Evolutionary conservation across 768 basidiomycete genomes (phyloP), one percentile per base, ranked within the genome.

Genomic region (Mycena albidolilacea): DNA sequence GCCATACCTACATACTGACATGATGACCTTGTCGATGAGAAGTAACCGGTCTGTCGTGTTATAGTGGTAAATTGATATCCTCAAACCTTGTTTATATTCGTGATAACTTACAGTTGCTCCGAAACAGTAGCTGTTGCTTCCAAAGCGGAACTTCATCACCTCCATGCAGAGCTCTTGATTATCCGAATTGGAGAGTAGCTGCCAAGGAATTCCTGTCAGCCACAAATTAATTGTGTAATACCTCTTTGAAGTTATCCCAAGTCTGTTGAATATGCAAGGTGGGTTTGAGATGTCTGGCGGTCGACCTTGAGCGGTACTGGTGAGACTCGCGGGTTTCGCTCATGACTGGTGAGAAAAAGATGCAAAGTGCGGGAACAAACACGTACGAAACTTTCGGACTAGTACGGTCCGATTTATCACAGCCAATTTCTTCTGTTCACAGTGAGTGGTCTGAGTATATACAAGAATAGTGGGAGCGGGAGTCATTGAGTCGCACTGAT

Each of bases 71-170:
- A 52, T 10, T 21, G 50, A 52, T 23, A 52, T 52, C n/a, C 50
- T 52, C 50, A 52, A 52, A 21, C 19, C 50, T 19, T 52, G n/a
- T 52, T 52, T n/a, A 52, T 21, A 21, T 52, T 52, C 21, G 21
- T 52, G n/a, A 52, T 52, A 52, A 52, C 50, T 21, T 52, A 30
- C 30, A 30, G 3, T n/a, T 52, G 21, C 50, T 21, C 50, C 21
- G 50, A 52, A 52, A 52, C 50, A 52, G 50, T 52, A 52, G 50
- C 50, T 52, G 50, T 52, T 21, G 50, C 50, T 23, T 52, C 50
- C 21, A 52, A 52, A 52, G n/a, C 50, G 50, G 50, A 52, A 52
- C 50, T 52, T 52, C 50, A 52, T 52, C n/a, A 52, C 50, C 50
- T 23, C 50, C 50, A 7, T n/a, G 50, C 19, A 52, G 50, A 52